These are phyloP conservation scores for Arthrinium puccinioides DNA, from an alignment of 2,329 filamentous ascomycete genomes.

Conservation along the genomic window DNA sequence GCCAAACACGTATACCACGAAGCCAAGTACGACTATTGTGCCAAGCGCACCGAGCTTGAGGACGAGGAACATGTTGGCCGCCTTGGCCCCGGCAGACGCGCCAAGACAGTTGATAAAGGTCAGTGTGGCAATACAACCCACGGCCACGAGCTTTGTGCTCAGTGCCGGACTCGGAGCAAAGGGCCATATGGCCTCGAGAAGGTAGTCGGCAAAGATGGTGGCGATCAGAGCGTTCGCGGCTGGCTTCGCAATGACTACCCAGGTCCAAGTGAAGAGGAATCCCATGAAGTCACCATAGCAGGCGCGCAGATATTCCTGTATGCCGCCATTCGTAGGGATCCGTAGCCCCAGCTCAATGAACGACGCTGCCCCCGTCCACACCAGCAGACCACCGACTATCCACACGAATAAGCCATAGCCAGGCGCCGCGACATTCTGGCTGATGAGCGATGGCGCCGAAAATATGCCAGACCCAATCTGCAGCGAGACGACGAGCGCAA, in stretches of 20 bases:
- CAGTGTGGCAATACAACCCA: too few relatives aligned
- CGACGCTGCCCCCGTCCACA: slow-evolving; percentile 39
- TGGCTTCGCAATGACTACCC: slow-evolving; percentile 35
- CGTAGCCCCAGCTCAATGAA: slow-evolving; percentile 39
- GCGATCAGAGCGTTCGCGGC: slow-evolving; percentile 35
- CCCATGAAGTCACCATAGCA: slow-evolving; percentile 33
- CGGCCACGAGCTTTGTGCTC: too few relatives aligned
- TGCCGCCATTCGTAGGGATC: slow-evolving; percentile 36
- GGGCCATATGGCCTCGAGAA: slow-evolving; percentile 24
- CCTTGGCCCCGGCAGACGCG: slow-evolving; percentile 27
- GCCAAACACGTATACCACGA: slow-evolving; percentile 18
- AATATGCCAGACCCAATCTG: too few relatives aligned
- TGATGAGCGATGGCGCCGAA: too few relatives aligned
- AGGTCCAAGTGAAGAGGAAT: slow-evolving; percentile 36
- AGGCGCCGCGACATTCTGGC: slow-evolving; percentile 33
- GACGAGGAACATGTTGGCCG: slow-evolving; percentile 33
- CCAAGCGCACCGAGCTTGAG: slow-evolving; percentile 20
- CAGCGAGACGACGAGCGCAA: too few relatives aligned
- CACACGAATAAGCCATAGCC: slow-evolving; percentile 33
- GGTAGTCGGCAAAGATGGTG: slow-evolving; percentile 34
- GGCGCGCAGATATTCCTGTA: slow-evolving; percentile 34
- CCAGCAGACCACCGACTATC: slow-evolving; percentile 33
- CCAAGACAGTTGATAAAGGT: too few relatives aligned
- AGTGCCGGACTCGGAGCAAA: too few relatives aligned
- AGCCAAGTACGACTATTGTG: slow-evolving; percentile 15